These are phyloP conservation scores for Gaillardinia entomophila DNA, from an alignment of 805 yeast genomes.

Conservation along the genomic window DNA sequence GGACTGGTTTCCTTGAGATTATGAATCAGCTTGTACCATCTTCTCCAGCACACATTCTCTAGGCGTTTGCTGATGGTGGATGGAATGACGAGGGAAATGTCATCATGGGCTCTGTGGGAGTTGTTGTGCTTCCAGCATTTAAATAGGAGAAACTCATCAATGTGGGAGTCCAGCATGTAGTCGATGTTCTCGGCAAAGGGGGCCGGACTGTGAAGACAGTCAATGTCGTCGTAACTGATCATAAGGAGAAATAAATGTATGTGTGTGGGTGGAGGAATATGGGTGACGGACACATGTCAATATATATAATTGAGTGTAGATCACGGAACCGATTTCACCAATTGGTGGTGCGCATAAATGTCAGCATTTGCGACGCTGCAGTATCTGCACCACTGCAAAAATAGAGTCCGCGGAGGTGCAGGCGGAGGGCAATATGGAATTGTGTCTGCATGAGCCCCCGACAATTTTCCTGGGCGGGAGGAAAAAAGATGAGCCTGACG, in stretches of 20 bases:
- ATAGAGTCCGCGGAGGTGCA: background rate
- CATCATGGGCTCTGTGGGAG: constrained; percentile 12
- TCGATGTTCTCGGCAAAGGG: constrained; percentile 23
- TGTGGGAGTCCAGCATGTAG: constrained; percentile 15
- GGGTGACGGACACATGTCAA: background rate
- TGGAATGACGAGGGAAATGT: constrained; percentile 13
- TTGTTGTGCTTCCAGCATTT: constrained; percentile 22
- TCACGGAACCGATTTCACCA: background rate
- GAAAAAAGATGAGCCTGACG: too few relatives aligned
- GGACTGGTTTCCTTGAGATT: constrained; percentile 33
- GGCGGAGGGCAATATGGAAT: background rate
- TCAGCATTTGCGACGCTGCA: background rate
- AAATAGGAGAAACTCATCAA: constrained; percentile 12
- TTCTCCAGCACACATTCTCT: constrained; percentile 35
- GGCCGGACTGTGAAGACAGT: background rate
- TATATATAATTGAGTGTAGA: background rate
- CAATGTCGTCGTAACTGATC: constrained; percentile 2
- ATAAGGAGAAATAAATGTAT: background rate
- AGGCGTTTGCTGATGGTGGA: constrained; percentile 20
- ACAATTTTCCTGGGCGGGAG: too few relatives aligned
- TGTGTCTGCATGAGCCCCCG: background rate
- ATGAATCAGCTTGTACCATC: constrained; percentile 26
- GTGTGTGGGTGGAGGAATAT: too few relatives aligned
- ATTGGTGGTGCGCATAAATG: background rate
- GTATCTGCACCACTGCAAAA: background rate